Evolutionary conservation across 2,329 filamentous ascomycete genomes (phyloP).

Genomic region (Colletotrichum magnum): DNA sequence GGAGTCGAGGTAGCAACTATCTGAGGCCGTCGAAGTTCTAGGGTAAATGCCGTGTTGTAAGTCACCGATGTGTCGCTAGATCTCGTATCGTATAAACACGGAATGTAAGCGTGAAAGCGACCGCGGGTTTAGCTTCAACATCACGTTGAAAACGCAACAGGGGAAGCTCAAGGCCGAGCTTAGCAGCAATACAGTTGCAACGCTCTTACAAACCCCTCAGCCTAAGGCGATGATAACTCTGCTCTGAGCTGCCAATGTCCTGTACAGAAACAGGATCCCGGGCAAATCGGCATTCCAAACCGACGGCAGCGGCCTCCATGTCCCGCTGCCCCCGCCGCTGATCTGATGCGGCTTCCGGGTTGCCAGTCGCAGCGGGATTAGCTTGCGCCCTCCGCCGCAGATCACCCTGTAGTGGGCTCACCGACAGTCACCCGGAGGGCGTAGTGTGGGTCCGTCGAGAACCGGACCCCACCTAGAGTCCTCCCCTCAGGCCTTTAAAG

Average conservation of each 20-base stretch:
- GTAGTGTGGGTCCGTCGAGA: conserved; percentile 16
- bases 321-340: too few species aligned
- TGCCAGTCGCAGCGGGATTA: not conserved
- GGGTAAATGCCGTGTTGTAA: not conserved
- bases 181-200: too few species aligned
- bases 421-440: conserved; percentile 27
- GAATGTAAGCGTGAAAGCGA: too few species aligned
- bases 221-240: not conserved
- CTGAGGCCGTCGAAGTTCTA: not conserved
- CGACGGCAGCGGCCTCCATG: not conserved
- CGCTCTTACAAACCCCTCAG: too few species aligned
- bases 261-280: not conserved
- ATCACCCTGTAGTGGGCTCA: conserved; percentile 2
- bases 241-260: too few species aligned
- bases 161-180: too few species aligned
- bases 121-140: too few species aligned
- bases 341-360: not conserved
- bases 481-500: conserved; percentile 15
- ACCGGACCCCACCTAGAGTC: not conserved
- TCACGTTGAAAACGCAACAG: too few species aligned
- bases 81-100: too few species aligned
- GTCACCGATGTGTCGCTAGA: too few species aligned
- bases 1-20: not conserved
- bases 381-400: conserved; percentile 3
- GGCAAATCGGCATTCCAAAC: not conserved